Evolutionary conservation across 2,329 filamentous ascomycete species (phyloP).

Genomic region (Pseudogymnoascus sp.): DNA sequence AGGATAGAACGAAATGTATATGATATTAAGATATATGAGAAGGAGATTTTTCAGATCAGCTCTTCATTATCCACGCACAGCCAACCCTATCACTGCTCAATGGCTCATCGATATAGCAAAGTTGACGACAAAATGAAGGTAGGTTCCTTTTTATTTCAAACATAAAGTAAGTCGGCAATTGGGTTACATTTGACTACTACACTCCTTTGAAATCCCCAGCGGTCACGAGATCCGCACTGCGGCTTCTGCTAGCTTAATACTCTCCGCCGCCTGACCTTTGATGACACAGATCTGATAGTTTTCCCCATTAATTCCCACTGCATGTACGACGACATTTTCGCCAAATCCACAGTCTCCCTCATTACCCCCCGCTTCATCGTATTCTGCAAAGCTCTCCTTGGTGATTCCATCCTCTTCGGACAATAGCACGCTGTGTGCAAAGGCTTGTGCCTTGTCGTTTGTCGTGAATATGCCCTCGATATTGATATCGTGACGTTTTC

Average conservation of each 20-base stretch:
- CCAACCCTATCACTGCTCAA: neutral
- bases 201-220: neutral
- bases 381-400: slow-evolving; percentile 32
- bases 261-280: neutral
- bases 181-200: neutral
- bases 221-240: neutral
- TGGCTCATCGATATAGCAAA: neutral
- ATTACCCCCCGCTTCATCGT: slow-evolving; percentile 28
- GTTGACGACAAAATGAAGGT: neutral
- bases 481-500: slow-evolving; percentile 30
- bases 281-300: slow-evolving; percentile 33
- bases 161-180: neutral
- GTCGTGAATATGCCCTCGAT: slow-evolving; percentile 34
- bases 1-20: neutral
- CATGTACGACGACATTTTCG: slow-evolving; percentile 37
- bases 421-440: slow-evolving; percentile 30
- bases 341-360: slow-evolving; percentile 31
- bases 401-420: slow-evolving; percentile 21
- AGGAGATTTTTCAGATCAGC: neutral
- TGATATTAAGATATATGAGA: neutral
- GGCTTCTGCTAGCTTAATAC: neutral
- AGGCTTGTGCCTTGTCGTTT: slow-evolving; percentile 28
- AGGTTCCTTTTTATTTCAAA: neutral
- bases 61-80: neutral
- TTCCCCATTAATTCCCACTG: slow-evolving; percentile 35